Evolutionary conservation across 495 filamentous ascomycete genomes (phyloP).

Genomic region (Aspergillus coremiiformis): DNA sequence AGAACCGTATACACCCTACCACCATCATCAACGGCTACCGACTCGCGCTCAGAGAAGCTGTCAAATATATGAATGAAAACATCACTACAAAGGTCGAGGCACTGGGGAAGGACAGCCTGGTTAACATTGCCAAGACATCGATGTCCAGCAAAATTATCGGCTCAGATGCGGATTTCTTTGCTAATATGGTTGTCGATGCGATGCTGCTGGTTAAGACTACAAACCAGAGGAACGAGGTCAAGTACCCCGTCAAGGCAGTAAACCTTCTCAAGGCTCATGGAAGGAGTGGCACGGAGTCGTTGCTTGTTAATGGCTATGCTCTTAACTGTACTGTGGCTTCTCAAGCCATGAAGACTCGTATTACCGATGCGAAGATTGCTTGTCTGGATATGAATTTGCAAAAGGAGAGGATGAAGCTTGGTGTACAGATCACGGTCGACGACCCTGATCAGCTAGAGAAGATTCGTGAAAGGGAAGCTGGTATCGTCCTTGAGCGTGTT

Average conservation of each 20-base stretch:
- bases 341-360: constrained; percentile 92
- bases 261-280: constrained; percentile 98
- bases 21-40: constrained; percentile 99
- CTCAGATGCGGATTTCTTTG: constrained; percentile 91
- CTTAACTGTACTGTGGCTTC: constrained; percentile 98
- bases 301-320: constrained; percentile 93
- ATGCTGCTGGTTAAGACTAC: constrained; percentile 91
- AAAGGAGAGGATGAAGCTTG: constrained; percentile 98
- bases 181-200: constrained; percentile 93
- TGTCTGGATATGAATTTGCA: constrained; percentile 97
- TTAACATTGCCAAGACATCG: constrained; percentile 96
- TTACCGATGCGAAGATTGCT: constrained; percentile 93
- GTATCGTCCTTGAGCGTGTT: constrained; percentile 88
- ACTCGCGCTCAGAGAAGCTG: constrained; percentile 88
- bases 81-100: constrained; percentile 90
- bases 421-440: constrained; percentile 96
- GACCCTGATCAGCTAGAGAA: constrained; percentile 96
- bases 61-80: constrained; percentile 98
- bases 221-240: constrained; percentile 81
- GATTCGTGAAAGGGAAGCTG: constrained; percentile 83
- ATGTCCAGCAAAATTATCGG: constrained; percentile 99
- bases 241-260: constrained; percentile 98
- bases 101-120: constrained; percentile 77
- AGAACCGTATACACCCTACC: constrained; percentile 98
- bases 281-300: constrained; percentile 80